Conservation (phyloP, 2,329 filamentous ascomycete species). For the Pseudocercospora macadamiae region DNA sequence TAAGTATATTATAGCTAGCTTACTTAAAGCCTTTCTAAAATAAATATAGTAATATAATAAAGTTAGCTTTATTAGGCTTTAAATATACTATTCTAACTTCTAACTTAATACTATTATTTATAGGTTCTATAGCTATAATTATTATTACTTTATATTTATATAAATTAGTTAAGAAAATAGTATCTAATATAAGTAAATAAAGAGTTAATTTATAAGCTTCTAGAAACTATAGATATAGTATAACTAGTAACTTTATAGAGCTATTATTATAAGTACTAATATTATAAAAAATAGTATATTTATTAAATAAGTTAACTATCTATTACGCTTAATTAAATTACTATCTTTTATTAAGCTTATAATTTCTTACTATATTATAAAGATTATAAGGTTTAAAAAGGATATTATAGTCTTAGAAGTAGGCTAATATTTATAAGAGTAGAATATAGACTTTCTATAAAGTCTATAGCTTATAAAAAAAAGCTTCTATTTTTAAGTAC, state of each 20-base stretch:
- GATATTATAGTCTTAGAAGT: background rate
- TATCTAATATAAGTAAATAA: background rate
- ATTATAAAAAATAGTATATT: too few species aligned
- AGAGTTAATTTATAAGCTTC: background rate
- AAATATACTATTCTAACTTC: background rate
- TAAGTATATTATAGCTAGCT: background rate
- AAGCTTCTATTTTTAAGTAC: too few species aligned
- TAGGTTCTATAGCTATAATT: background rate
- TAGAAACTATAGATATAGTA: background rate
- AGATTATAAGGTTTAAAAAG: background rate
- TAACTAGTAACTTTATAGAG: background rate
- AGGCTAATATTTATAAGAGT: background rate
- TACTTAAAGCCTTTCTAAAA: background rate
- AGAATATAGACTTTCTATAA: too few species aligned
- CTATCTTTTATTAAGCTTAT: background rate
- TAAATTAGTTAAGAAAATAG: background rate
- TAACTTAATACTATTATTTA: background rate
- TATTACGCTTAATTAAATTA: background rate
- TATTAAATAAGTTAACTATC: background rate
- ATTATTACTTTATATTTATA: background rate
- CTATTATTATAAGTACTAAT: background rate
- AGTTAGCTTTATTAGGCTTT: background rate
- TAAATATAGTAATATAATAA: background rate
- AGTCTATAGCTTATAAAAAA: too few species aligned
- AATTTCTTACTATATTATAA: background rate